Base-by-base conservation (phyloP, 75 land plant species). In the Picea glauca region DNA sequence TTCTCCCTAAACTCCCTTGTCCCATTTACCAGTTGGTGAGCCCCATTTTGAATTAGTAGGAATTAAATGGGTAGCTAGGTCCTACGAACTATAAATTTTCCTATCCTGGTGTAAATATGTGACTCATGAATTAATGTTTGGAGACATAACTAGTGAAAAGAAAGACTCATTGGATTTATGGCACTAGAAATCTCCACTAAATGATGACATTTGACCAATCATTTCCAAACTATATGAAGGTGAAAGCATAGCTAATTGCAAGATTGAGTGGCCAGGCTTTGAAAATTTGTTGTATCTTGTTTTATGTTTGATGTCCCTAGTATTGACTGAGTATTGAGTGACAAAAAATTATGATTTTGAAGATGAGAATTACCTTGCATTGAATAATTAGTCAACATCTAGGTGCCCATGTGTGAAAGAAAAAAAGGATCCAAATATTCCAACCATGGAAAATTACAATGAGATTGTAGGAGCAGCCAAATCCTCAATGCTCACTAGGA, bases 1-100 rank as follows among this genome's bases (percentile, higher is more conserved):
- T 13, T 91, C 88, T 56, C 89, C 82, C 58, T 87, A 87, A 13
- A 89, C 67, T 13, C 91, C 91, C 93, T 91, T 89, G 72, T 91
- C 90, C 58, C 83, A 64, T 76, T 87, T 91, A 11, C 93, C 93
- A 75, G 66, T 83, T 12, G 93, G 93, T 38, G 90, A 89, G 54
- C 89, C 80, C 93, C 91, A 91, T 38, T 87, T 85, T 0, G 89
- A 81, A 15, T 78, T 13, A 14, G 26, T 32, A 26, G 58, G 15
- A 38, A 50, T 15, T 4, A 60, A 8, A 7, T 72, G 72, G 33
- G 58, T 50, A 23, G 83, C 81, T 23, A 76, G 76, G 58, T 85
- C 86, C 67, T 23, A 7, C 74, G 76, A 66, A 63, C 81, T 78
- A 35, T 81, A 80, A 74, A 80, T 86, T 8, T 62, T 32, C 31